phyloP scores from a whole-genome alignment of 2,329 filamentous ascomycete species.

The Colletotrichum somersetense region DNA sequence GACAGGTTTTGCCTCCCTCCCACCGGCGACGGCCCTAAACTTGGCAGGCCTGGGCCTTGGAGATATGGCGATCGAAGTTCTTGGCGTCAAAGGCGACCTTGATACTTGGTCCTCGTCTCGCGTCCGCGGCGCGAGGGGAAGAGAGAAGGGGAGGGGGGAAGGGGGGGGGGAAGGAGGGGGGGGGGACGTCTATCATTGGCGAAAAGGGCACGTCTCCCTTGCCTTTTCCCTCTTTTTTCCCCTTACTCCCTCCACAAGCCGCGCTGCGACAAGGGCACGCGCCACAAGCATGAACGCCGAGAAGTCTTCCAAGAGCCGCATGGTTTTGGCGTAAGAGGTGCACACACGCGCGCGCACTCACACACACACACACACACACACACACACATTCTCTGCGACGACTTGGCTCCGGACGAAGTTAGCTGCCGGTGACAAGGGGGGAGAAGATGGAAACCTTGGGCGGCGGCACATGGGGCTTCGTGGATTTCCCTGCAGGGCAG shows the following conservation, averaged over 20 bases:
- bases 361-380: not conserved
- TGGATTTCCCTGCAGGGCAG: not conserved
- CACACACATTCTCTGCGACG: not conserved
- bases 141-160: not conserved
- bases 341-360: not conserved
- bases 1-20: not conserved
- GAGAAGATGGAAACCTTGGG: not conserved
- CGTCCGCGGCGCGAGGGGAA: not conserved
- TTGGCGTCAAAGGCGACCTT: conserved; percentile 22
- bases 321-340: not conserved
- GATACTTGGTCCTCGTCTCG: not conserved
- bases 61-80: conserved; percentile 7
- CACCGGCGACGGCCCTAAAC: not conserved
- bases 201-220: not conserved
- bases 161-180: not conserved
- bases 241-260: not conserved
- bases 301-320: conserved; percentile 34
- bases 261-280: not conserved
- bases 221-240: not conserved
- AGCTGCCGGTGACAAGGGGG: not conserved
- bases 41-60: not conserved
- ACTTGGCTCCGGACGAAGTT: not conserved
- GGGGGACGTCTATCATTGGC: not conserved
- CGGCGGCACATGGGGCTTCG: not conserved
- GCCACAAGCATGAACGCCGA: conserved; percentile 21